Percentiles rank a stretch among this genome's conserved stretches.
phyloP scores from a whole-genome alignment of 306 rosid species.

The Glycine soja region DNA sequence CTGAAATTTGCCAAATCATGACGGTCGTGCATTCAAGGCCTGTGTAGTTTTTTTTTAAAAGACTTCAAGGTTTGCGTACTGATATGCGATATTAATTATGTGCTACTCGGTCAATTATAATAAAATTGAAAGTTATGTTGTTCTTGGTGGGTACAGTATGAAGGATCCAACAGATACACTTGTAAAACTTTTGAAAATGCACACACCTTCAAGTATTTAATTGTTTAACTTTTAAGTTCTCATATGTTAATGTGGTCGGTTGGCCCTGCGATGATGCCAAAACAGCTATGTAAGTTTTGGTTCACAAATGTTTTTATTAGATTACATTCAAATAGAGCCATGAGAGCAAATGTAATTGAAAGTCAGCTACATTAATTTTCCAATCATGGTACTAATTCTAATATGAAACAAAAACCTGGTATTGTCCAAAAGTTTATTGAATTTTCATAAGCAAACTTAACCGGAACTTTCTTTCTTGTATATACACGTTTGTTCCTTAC shows the following conservation, averaged over 20 bases:
- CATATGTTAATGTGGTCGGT: not conserved
- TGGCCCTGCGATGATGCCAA: not conserved
- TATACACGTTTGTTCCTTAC: not conserved
- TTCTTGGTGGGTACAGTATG: not conserved
- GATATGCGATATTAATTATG: not conserved
- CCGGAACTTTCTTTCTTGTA: no score
- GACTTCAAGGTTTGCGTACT: not conserved
- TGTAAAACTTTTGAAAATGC: no score
- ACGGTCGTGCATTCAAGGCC: no score
- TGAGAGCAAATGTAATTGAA: not conserved
- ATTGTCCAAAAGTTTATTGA: not conserved
- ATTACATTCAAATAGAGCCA: no score
- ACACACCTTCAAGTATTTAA: not conserved
- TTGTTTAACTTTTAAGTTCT: no score
- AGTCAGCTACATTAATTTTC: not conserved
- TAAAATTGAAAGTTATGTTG: not conserved
- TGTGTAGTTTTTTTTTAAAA: no score
- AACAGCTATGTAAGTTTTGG: not conserved
- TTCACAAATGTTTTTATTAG: not conserved
- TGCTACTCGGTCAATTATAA: not conserved
- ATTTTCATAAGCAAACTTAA: not conserved
- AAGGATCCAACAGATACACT: not conserved
- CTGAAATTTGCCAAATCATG: no score
- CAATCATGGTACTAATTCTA: not conserved
- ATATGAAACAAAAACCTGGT: not conserved